Percentiles rank a stretch among this genome's conserved stretches.
These are phyloP conservation scores for Fusarium equiseti DNA, from an alignment of 2,329 filamentous ascomycete species.

Conservation along the genomic window DNA sequence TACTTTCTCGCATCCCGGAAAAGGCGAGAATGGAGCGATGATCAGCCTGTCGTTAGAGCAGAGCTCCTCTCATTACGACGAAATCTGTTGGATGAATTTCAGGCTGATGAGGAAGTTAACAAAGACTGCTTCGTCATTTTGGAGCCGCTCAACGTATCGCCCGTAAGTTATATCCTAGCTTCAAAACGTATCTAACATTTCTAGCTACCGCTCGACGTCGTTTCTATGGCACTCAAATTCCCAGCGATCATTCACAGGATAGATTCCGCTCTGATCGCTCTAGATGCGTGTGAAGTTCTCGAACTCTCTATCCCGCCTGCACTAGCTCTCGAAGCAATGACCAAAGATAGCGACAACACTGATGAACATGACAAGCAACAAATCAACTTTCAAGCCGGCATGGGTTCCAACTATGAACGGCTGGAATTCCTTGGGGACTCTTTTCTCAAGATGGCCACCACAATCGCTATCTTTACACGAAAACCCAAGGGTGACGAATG, in stretches of 20 bases:
- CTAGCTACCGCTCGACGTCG: constrained; percentile 76
- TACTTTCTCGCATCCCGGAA: constrained; percentile 72
- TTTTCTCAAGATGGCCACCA: constrained; percentile 95
- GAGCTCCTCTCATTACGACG: constrained; percentile 81
- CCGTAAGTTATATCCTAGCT: constrained; percentile 63
- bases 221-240: constrained; percentile 78
- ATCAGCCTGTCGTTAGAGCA: constrained; percentile 86
- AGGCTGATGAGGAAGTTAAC: constrained; percentile 61
- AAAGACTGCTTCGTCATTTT: constrained; percentile 76
- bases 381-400: constrained; percentile 82
- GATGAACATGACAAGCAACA: constrained; percentile 77
- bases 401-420: constrained; percentile 95
- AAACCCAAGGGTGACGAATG: constrained; percentile 85
- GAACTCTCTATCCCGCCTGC: constrained; percentile 73
- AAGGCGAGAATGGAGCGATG: constrained; percentile 65
- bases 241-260: constrained; percentile 88
- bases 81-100: constrained; percentile 81
- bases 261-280: constrained; percentile 82
- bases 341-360: constrained; percentile 89
- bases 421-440: constrained; percentile 94
- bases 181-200: neutral
- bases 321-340: constrained; percentile 88
- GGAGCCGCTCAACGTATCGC: constrained; percentile 81
- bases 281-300: constrained; percentile 78
- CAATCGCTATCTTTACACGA: constrained; percentile 84